Evolutionary conservation across 1,284 basidiomycete species (phyloP).

Genomic region (Apiotrichum porosum): DNA sequence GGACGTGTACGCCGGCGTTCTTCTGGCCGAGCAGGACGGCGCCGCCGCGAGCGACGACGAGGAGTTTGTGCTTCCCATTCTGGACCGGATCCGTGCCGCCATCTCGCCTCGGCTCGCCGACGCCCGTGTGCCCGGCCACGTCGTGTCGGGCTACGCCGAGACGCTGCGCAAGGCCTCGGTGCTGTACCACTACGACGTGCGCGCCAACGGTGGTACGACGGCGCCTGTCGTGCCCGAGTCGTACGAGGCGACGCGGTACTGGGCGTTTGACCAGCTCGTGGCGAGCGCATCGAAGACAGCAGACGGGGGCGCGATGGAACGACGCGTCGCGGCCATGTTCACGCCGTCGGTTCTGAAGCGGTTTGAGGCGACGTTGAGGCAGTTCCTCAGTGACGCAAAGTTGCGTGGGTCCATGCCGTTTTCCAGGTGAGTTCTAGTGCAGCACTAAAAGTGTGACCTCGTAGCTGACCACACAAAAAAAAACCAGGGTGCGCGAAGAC

Average conservation of each 20-base stretch:
- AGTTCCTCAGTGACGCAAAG: constrained; percentile 74
- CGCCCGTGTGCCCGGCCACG: constrained; percentile 63
- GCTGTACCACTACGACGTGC: constrained; percentile 54
- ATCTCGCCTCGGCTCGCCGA: constrained; percentile 72
- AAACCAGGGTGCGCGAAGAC: constrained; percentile 70
- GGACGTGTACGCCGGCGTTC: constrained; percentile 72
- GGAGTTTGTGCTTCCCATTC: constrained; percentile 76
- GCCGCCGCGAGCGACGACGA: constrained; percentile 72
- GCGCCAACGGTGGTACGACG: constrained; percentile 24
- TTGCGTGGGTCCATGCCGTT: constrained; percentile 79
- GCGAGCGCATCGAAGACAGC: background rate
- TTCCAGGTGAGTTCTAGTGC: constrained; percentile 58
- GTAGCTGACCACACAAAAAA: background rate
- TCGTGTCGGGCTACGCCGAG: constrained; percentile 66
- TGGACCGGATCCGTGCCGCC: constrained; percentile 70
- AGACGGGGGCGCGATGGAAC: background rate
- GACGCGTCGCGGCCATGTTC: constrained; percentile 7
- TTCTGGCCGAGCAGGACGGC: constrained; percentile 62
- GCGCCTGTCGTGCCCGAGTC: constrained; percentile 53
- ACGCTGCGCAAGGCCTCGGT: constrained; percentile 70
- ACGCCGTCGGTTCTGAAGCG: constrained; percentile 59
- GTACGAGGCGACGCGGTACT: constrained; percentile 82
- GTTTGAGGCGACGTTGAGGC: constrained; percentile 61
- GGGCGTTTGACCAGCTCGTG: constrained; percentile 88
- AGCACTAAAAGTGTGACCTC: constrained; percentile 8